Conservation (phyloP, 192 early-diverging fungal genomes). For the Gaertneriomyces semiglobifer region DNA sequence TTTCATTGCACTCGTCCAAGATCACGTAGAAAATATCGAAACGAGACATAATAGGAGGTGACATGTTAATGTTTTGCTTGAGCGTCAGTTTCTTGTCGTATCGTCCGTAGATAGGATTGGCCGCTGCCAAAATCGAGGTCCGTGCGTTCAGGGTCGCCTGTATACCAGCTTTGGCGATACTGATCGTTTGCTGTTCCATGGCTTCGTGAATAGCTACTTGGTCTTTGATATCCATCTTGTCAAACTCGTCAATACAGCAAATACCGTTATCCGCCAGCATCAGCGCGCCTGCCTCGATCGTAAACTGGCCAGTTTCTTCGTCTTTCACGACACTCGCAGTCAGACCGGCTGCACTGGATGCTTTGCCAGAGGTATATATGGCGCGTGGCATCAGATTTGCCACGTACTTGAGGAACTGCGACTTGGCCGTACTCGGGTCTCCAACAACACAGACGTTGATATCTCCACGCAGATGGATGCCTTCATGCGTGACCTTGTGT, state of each 20-base stretch:
- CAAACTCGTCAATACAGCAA: conserved; percentile 98
- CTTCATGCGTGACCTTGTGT: conserved; percentile 88
- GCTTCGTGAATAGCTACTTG: conserved; percentile 99
- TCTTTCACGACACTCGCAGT: conserved; percentile 94
- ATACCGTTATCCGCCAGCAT: conserved; percentile 99
- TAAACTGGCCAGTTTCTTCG: conserved; percentile 96
- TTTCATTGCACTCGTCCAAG: conserved; percentile 88
- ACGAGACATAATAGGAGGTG: conserved; percentile 96
- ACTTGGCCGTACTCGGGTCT: conserved; percentile 92
- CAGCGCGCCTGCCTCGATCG: conserved; percentile 94
- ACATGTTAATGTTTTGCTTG: conserved; percentile 95
- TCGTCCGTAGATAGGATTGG: conserved; percentile 91
- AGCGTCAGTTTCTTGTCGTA: conserved; percentile 94
- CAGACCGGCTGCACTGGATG: conserved; percentile 91
- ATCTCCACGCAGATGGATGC: conserved; percentile 93
- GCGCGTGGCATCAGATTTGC: conserved; percentile 86
- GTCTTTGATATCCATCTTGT: conserved; percentile 96
- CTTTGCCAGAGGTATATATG: conserved; percentile 95
- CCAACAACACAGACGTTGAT: conserved; percentile 97
- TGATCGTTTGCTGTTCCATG: conserved; percentile 99
- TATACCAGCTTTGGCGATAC: conserved; percentile 94
- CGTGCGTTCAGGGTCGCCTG: conserved; percentile 93
- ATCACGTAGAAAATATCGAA: conserved; percentile 98
- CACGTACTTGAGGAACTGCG: conserved; percentile 94
- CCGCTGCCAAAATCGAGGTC: conserved; percentile 92